These are phyloP conservation scores for Raffaelea albimanens DNA, from an alignment of 2,329 filamentous ascomycete genomes.

Conservation along the genomic window DNA sequence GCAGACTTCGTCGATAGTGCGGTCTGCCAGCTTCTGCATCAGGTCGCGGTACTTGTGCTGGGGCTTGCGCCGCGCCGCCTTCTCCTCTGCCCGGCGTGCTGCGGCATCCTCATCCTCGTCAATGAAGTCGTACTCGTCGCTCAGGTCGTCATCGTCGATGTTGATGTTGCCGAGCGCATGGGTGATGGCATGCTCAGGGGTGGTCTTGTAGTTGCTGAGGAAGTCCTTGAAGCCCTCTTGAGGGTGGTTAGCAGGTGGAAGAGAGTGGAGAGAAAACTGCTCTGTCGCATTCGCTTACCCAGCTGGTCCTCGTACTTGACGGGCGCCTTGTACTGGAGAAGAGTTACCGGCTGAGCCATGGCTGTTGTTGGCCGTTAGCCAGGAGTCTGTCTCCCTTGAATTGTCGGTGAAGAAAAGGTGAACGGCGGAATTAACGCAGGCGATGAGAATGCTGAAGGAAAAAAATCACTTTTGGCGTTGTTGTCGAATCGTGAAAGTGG, in stretches of 20 bases:
- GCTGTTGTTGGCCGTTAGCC: slow-evolving; percentile 10
- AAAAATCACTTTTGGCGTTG: slow-evolving; percentile 1
- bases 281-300: slow-evolving; percentile 40
- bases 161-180: slow-evolving; percentile 77
- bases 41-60: slow-evolving; percentile 83
- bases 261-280: too few relatives aligned
- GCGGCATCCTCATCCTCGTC: slow-evolving; percentile 63
- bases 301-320: slow-evolving; percentile 87
- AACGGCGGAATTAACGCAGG: too few relatives aligned
- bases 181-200: slow-evolving; percentile 59
- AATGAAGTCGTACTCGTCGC: slow-evolving; percentile 90
- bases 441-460: too few relatives aligned
- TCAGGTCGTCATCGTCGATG: slow-evolving; percentile 77
- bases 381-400: slow-evolving; percentile 4
- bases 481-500: neutral
- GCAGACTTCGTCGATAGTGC: slow-evolving; percentile 64
- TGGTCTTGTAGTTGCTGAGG: slow-evolving; percentile 77
- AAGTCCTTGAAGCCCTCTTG: slow-evolving; percentile 80
- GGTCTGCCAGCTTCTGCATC: slow-evolving; percentile 79
- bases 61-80: slow-evolving; percentile 41
- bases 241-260: slow-evolving; percentile 1
- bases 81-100: slow-evolving; percentile 38
- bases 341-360: slow-evolving; percentile 77
- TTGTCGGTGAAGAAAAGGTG: neutral
- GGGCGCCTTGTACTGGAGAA: slow-evolving; percentile 66